phyloP scores from a whole-genome alignment of 2,329 filamentous ascomycete genomes.

The Phialophora chinensis region DNA sequence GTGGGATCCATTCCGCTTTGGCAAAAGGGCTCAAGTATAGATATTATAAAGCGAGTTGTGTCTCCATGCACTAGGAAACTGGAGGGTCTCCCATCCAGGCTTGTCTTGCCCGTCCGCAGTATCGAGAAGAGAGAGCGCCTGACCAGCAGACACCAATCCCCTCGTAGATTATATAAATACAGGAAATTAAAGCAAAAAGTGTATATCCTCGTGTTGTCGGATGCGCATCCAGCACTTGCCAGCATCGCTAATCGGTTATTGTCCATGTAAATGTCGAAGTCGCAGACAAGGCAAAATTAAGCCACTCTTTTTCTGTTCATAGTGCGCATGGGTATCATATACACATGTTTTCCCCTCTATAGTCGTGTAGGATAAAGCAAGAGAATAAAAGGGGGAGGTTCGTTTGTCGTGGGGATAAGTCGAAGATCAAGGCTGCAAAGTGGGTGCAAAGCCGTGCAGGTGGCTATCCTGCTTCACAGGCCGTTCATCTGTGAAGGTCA shows the following conservation, averaged over 20 bases:
- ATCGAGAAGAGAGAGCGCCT: constrained; percentile 1
- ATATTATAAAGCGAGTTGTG: not conserved
- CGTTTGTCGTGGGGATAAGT: constrained; percentile 3
- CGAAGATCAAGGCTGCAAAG: not conserved
- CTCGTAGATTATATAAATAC: constrained; percentile 29
- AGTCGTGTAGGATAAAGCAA: constrained; percentile 29
- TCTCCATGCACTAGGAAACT: not conserved
- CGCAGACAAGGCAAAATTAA: constrained; percentile 16
- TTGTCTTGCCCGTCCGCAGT: not conserved
- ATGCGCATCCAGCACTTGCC: constrained; percentile 12
- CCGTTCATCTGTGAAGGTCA: constrained; percentile 4
- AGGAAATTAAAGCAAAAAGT: constrained; percentile 13
- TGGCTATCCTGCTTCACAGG: not conserved
- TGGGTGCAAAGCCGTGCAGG: not conserved
- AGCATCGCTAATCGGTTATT: not conserved
- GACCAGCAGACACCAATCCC: constrained; percentile 24
- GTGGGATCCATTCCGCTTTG: not conserved
- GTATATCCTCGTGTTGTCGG: constrained; percentile 14
- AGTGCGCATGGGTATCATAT: constrained; percentile 34
- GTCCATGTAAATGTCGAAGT: not conserved
- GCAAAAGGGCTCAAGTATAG: not conserved
- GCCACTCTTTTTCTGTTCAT: constrained; percentile 28
- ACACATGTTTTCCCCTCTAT: constrained; percentile 30
- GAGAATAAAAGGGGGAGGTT: not conserved
- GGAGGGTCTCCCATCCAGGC: not conserved